A percentile compares a stretch with the other conserved stretches of the same genome.
Conservation (phyloP, 805 yeast species). For the Cyberlindnera xylosilytica region DNA sequence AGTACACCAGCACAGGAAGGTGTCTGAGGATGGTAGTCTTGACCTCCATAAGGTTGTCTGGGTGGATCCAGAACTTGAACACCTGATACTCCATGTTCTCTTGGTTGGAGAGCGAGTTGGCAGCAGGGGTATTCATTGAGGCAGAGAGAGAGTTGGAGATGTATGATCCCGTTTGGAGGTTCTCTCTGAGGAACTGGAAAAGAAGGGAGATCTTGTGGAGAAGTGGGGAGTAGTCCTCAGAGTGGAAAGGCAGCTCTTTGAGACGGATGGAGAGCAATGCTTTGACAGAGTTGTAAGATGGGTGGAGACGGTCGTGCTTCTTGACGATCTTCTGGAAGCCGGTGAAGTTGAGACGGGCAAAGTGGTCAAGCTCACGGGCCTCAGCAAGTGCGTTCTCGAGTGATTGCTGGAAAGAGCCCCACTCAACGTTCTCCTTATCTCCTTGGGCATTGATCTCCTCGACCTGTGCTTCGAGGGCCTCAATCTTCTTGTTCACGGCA, state of each 20-base stretch:
- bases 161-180: slow-evolving; percentile 38
- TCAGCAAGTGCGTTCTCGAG: slow-evolving; percentile 71
- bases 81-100: slow-evolving; percentile 47
- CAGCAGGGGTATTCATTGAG: slow-evolving; percentile 10
- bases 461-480: slow-evolving; percentile 59
- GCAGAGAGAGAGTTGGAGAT: slow-evolving; percentile 26
- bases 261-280: slow-evolving; percentile 87
- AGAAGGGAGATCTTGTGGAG: slow-evolving; percentile 77
- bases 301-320: slow-evolving; percentile 91
- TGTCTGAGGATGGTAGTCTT: slow-evolving; percentile 93
- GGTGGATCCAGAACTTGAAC: slow-evolving; percentile 93
- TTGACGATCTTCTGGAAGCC: slow-evolving; percentile 94
- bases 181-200: slow-evolving; percentile 79
- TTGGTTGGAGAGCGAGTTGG: slow-evolving; percentile 15
- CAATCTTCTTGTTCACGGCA: slow-evolving; percentile 61
- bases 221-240: slow-evolving; percentile 92
- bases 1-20: slow-evolving; percentile 83
- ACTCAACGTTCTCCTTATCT: slow-evolving; percentile 44
- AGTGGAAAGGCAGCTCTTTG: slow-evolving; percentile 84
- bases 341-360: slow-evolving; percentile 88
- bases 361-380: slow-evolving; percentile 85
- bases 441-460: slow-evolving; percentile 34
- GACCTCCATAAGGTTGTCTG: slow-evolving; percentile 96
- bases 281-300: slow-evolving; percentile 76
- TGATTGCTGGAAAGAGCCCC: slow-evolving; percentile 57